Base-by-base conservation (phyloP, 2,329 filamentous ascomycete genomes). In the Diaporthe longicolla region DNA sequence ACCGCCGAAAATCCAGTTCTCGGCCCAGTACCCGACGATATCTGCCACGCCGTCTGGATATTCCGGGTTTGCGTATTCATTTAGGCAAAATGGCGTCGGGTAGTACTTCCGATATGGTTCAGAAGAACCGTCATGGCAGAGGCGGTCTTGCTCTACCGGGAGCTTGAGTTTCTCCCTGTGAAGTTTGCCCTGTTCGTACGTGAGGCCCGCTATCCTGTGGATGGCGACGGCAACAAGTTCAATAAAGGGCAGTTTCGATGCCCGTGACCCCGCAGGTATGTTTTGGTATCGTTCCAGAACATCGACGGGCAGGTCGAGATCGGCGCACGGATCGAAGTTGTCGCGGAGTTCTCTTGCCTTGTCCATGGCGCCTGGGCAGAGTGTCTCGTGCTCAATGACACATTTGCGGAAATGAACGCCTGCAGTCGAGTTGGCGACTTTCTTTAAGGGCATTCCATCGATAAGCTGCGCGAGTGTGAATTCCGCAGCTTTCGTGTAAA, bases 1-100 rank as follows among this genome's bases (percentile, higher is more conserved):
- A 13, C 65, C 65, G 9, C 65, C 65, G 29, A 69, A 69, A 1
- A 69, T 55, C 35, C 35, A 54, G 48, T 69, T 40, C 65, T 69
- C 65, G n/a, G 48, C 65, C 65, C 65, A 69, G 35, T 69, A 69
- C 0, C 66, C 66, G 2, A 26, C 19, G 10, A 70, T 17, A 2
- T 70, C 66, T 7, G 35, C 35, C 9, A 48, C 37, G 4, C 66
- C 66, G 4, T 70, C 66, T 4, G 35, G 52, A 24, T 70, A 70
- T 19, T 8, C 24, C 1, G 52, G 24, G 29, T 70, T 29, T 11
- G 24, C 24, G 17, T 70, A 57, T 1, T 57, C 52, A 1, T 32
- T 0, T 4, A 70, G 66, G 8, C 37, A 43, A 24, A 70, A 70
- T 2, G 66, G 52, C 8, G 66, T 58, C 8, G 52, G 66, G 13